Percentiles rank a stretch among this genome's conserved stretches.
These are phyloP conservation scores for Aquanectria penicillioides DNA, from an alignment of 2,329 filamentous ascomycete species.

Conservation along the genomic window DNA sequence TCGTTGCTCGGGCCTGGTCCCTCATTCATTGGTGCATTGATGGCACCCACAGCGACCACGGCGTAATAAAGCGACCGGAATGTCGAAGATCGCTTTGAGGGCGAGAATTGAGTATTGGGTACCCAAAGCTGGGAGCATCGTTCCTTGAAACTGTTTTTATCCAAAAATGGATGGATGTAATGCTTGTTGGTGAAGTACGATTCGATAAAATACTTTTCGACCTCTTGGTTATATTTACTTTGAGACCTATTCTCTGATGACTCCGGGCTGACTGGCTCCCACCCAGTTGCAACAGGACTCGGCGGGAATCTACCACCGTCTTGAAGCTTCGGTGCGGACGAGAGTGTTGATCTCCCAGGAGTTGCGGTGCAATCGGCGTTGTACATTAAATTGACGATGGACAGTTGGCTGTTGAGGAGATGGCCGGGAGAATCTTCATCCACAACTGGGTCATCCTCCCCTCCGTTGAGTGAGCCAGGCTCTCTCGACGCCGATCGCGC, in stretches of 20 bases:
- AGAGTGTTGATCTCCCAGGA: neutral
- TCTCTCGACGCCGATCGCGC: neutral
- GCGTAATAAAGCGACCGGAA: conserved; percentile 4
- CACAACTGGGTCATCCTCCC: neutral
- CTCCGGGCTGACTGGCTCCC: neutral
- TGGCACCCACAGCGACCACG: conserved; percentile 1
- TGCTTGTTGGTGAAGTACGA: conserved; percentile 9
- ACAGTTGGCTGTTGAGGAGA: conserved; percentile 4
- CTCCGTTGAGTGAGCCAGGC: neutral
- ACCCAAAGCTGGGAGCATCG: neutral
- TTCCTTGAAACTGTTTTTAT: neutral
- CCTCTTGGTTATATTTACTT: neutral
- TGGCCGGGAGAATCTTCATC: conserved; percentile 2
- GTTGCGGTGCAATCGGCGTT: neutral
- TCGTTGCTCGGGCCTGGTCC: neutral
- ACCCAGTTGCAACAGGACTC: neutral
- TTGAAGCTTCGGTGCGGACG: neutral
- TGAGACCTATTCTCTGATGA: neutral
- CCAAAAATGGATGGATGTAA: conserved; percentile 5
- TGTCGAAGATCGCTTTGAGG: neutral
- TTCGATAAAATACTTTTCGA: conserved; percentile 3
- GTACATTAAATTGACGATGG: conserved; percentile 8
- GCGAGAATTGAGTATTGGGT: neutral
- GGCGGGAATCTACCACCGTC: neutral
- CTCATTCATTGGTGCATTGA: neutral